These are phyloP conservation scores for Vachellia collinsii DNA, from an alignment of 306 rosid species.

Conservation along the genomic window DNA sequence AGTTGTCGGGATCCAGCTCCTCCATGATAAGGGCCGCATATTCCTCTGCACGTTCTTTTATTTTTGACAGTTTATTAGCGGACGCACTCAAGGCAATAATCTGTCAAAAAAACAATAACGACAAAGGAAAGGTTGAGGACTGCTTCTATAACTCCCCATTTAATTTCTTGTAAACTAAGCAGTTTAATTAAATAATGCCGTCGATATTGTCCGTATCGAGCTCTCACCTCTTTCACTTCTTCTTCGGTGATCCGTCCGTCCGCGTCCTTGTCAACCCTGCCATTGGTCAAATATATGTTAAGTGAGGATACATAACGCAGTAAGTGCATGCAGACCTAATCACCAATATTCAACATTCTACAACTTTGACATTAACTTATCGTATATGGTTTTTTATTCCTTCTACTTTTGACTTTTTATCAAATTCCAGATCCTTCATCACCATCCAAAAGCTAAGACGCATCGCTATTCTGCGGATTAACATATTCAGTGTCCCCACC, in stretches of 20 bases:
- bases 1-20: slow-evolving; percentile 80
- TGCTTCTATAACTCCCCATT: not conserved
- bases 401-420: slow-evolving; percentile 13
- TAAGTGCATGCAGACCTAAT: slow-evolving; percentile 27
- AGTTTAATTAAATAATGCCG: not conserved
- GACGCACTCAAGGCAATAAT: slow-evolving; percentile 80
- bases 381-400: not conserved
- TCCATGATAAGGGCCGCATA: slow-evolving; percentile 93
- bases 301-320: not conserved
- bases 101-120: slow-evolving; percentile 34
- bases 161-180: not conserved
- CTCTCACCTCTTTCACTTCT: slow-evolving; percentile 81
- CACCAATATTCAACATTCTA: not conserved
- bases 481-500: not conserved
- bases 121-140: not conserved
- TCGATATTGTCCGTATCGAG: not conserved
- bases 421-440: not conserved
- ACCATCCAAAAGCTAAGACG: not conserved
- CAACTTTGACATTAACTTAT: not conserved
- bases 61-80: slow-evolving; percentile 75
- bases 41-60: slow-evolving; percentile 80
- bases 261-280: slow-evolving; percentile 94
- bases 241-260: slow-evolving; percentile 81
- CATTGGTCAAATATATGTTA: slow-evolving; percentile 1
- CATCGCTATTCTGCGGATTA: not conserved